phyloP scores from a whole-genome alignment of 2,329 filamentous ascomycete species.

The Xylaria sp. region DNA sequence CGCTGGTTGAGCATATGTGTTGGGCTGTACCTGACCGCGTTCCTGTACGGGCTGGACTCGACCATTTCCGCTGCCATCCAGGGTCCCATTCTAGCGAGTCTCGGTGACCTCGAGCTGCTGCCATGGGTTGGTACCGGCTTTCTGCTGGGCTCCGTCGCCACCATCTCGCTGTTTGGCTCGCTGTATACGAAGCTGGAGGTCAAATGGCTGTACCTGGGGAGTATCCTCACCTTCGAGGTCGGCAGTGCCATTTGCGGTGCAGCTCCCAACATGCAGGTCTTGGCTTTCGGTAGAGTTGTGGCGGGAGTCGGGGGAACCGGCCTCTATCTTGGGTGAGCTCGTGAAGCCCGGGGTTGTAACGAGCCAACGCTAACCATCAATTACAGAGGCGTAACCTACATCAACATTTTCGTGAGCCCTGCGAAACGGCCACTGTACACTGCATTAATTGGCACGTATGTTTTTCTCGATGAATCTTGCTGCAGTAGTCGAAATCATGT shows the following conservation, averaged over 20 bases:
- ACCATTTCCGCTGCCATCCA: conserved; percentile 60
- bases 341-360: too few relatives aligned
- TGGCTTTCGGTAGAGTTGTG: conserved; percentile 25
- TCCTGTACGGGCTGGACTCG: conserved; percentile 55
- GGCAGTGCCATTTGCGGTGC: conserved; percentile 52
- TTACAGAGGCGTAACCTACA: too few relatives aligned
- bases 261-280: conserved; percentile 40
- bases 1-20: conserved; percentile 47
- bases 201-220: conserved; percentile 52
- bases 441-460: too few relatives aligned
- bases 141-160: conserved; percentile 52
- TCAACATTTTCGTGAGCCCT: too few relatives aligned
- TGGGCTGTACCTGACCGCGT: conserved; percentile 9
- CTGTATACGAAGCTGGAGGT: conserved; percentile 54
- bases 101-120: conserved; percentile 52
- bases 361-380: too few relatives aligned
- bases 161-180: conserved; percentile 51
- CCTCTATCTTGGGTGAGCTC: conserved; percentile 45
- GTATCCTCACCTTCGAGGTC: conserved; percentile 37
- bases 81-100: conserved; percentile 49
- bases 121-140: conserved; percentile 54
- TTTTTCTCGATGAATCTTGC: too few relatives aligned
- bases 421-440: too few relatives aligned
- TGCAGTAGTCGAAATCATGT: too few relatives aligned
- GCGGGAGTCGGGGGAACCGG: conserved; percentile 24